Base-by-base conservation (phyloP, 2,329 filamentous ascomycete genomes). In the Aureobasidium sp. region DNA sequence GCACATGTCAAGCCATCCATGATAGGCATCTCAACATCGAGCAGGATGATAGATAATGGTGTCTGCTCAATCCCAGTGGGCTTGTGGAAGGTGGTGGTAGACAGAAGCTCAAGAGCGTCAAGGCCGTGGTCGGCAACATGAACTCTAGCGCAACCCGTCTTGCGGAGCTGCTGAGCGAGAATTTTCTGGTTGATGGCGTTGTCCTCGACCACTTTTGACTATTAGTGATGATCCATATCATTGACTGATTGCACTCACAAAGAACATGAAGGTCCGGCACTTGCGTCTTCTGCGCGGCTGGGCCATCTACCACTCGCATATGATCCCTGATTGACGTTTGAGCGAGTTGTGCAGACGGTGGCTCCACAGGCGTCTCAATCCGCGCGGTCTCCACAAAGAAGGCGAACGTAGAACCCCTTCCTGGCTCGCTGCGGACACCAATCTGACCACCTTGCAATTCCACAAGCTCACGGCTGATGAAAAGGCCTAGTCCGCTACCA, bases 1-100 rank as follows among this genome's bases (percentile, higher is more conserved):
- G 88, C 85, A 66, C 88, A 90, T 2, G 87, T 87, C 73, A 89
- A 83, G 37, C 89, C 89, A 68, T 92, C 88, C 88, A 92, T 91
- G 44, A 91, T 81, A 0, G 89, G 89, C 89, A 92, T 92, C 69
- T 92, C 88, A 48, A 91, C 79, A 70, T 92, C 89, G 88, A 92
- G 91, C 5, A 92, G 73, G 15, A 92, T 85, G 51, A 91, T 67
- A 37, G 69, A 70, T 2, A 74, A 53, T 12, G 51, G 59, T 12
- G n/a, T 36, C 36, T 46, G 37, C 3, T 20, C n/a, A 5, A 59
- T 12, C 1, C 41, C 36, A 20, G 34, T 32, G 7, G 48, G 29
- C n/a, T 27, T 37, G 37, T 24, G 36, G 36, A 55, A 46, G 3
- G 37, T 61, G 1, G 68, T 74, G 27, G 63, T 68, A 1, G 67